Base-by-base conservation (phyloP, 345 rosid genomes). In the Populus ilicifolia region DNA sequence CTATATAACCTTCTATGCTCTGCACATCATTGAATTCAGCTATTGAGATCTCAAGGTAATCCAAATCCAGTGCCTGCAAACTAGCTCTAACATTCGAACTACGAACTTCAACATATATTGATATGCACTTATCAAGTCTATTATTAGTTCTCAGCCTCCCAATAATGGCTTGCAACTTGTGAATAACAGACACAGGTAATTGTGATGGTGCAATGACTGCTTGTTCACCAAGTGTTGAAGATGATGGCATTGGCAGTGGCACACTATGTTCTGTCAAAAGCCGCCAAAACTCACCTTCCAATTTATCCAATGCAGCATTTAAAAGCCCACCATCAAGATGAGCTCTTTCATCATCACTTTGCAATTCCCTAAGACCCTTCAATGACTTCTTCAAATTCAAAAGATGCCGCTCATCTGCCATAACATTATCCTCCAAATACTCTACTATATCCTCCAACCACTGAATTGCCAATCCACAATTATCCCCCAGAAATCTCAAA, bases 401-500 rank as follows among this genome's bases (percentile, higher is more conserved):
- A 78, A 96, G 90, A 73, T 91, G 94, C 82, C 79, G 83, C 50
- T 86, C 87, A 84, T 94, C 98, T 1, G 97, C 99, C 75, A 96
- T 90, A 4, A 46, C 76, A 75, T 96, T 91, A 80, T 96, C 97
- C 83, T 90, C 97, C 84, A 96, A 77, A 79, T 92, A 96, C 93
- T 96, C 99, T 29, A 96, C 92, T 44, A 96, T 96, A 82, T 96
- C 99, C 84, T 94, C 98, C 86, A 96, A 77, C 99, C 99, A 96
- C 87, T 96, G 98, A 62, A 96, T 85, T 54, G 99, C 99, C 80
- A 96, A 87, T 48, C 95, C 98, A 59, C 97, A 96, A 80, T 96
- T 96, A 68, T 94, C 98, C 63, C 94, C 97, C 65, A 96, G 67
- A 79, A 96, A 96, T 84, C 87, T 90, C 85, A 94, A 80, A 0